Conservation (phyloP, 2,329 filamentous ascomycete genomes). For the Xylariaceae sp. region DNA sequence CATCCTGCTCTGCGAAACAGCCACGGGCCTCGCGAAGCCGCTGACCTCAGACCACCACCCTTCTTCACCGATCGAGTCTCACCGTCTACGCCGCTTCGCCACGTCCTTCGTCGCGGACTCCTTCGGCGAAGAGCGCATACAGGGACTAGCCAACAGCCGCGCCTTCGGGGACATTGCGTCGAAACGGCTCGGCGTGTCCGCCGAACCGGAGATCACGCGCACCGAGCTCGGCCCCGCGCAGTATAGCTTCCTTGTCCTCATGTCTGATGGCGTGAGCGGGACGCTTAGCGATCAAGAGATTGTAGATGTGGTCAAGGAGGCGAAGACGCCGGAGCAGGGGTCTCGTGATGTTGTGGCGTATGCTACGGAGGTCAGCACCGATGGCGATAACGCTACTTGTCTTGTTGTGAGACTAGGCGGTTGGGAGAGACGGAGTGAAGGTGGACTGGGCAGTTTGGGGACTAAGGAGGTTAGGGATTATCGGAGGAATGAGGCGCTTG, state of each 20-base stretch:
- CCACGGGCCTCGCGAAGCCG: conserved; percentile 73
- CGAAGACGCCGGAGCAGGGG: conserved; percentile 82
- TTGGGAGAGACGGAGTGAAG: conserved; percentile 72
- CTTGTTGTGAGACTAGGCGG: conserved; percentile 64
- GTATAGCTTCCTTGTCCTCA: conserved; percentile 83
- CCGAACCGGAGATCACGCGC: conserved; percentile 83
- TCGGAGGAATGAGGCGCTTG: conserved; percentile 72
- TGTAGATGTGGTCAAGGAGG: conserved; percentile 92
- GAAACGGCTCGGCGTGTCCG: conserved; percentile 90
- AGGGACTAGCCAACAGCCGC: conserved; percentile 87
- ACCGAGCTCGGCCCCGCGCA: conserved; percentile 78
- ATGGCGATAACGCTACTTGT: conserved; percentile 67
- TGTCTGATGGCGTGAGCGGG: conserved; percentile 85
- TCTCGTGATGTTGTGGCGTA: conserved; percentile 76
- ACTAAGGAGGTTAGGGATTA: conserved; percentile 90
- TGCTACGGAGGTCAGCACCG: conserved; percentile 74
- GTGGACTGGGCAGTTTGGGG: conserved; percentile 81
- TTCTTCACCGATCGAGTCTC: conserved; percentile 77
- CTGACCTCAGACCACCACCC: conserved; percentile 92
- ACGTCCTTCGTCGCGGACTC: conserved; percentile 86
- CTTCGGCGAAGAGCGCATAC: conserved; percentile 95
- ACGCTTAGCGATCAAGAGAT: conserved; percentile 90
- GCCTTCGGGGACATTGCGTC: conserved; percentile 89
- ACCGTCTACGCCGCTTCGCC: conserved; percentile 79
- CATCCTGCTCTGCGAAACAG: conserved; percentile 82